Percentiles rank a stretch among this genome's conserved stretches.
phyloP scores from a whole-genome alignment of 345 rosid genomes.

The Anacardium occidentale region DNA sequence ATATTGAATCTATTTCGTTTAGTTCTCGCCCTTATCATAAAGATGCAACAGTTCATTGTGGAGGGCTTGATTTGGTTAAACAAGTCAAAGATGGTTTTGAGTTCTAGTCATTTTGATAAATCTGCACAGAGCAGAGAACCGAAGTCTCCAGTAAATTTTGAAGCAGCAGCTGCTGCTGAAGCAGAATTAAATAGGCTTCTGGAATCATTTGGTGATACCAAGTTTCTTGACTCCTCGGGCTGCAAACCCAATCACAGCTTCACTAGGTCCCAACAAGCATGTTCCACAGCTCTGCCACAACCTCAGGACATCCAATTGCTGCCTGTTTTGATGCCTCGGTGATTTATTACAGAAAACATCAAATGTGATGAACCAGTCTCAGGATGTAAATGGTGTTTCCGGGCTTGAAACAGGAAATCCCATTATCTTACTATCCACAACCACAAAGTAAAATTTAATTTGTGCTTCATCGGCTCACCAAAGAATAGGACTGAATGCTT shows the following conservation, averaged over 20 bases:
- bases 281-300: conserved; percentile 19
- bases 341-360: conserved; percentile 58
- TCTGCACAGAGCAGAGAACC: conserved; percentile 14
- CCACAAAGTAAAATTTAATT: too few species aligned
- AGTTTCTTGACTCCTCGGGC: conserved; percentile 24
- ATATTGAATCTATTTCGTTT: not conserved
- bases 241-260: conserved; percentile 10
- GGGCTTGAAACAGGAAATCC: too few species aligned
- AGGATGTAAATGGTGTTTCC: conserved; percentile 15
- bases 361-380: conserved; percentile 22
- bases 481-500: too few species aligned
- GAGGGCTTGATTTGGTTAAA: conserved; percentile 21
- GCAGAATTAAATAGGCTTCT: conserved; percentile 74
- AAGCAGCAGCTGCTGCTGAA: conserved; percentile 43
- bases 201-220: conserved; percentile 42
- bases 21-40: conserved; percentile 6
- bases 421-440: too few species aligned
- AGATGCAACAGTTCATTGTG: conserved; percentile 12
- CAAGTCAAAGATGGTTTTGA: conserved; percentile 23
- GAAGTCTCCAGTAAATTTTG: conserved; percentile 19
- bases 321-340: conserved; percentile 47
- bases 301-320: not conserved
- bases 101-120: conserved; percentile 13
- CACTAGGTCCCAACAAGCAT: conserved; percentile 11
- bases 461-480: too few species aligned